Evolutionary conservation across 2,329 filamentous ascomycete genomes (phyloP).

Genomic region (Westerdykella sp.): DNA sequence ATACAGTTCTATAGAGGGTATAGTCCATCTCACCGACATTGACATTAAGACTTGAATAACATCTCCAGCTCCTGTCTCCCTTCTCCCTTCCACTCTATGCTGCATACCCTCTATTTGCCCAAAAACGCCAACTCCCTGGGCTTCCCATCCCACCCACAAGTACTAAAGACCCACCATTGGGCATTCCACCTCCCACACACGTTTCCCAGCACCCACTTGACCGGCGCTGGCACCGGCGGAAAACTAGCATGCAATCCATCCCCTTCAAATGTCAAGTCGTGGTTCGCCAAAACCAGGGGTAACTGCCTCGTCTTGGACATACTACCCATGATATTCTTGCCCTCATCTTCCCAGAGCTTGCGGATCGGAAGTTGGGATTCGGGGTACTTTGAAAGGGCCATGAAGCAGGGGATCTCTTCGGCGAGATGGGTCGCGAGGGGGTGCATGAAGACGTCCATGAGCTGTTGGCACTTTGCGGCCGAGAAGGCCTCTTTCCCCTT

Average conservation of each 20-base stretch:
- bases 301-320: conserved; percentile 8
- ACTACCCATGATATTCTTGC: conserved; percentile 14
- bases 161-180: conserved; percentile 18
- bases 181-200: conserved; percentile 55
- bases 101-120: not conserved
- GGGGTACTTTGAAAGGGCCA: conserved; percentile 16
- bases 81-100: not conserved
- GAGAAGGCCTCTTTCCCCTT: conserved; percentile 8
- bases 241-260: conserved; percentile 8
- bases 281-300: conserved; percentile 10
- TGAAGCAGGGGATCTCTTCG: conserved; percentile 21
- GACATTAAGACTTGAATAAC: no score
- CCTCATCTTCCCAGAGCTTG: conserved; percentile 16
- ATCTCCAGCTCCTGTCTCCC: no score
- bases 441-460: conserved; percentile 26
- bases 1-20: no score
- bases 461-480: conserved; percentile 11
- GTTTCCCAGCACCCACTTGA: conserved; percentile 57
- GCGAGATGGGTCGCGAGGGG: conserved; percentile 19
- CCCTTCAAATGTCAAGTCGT: conserved; percentile 14
- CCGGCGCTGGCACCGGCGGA: conserved; percentile 48
- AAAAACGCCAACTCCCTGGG: conserved; percentile 8
- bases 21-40: no score
- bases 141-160: conserved; percentile 11
- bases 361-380: conserved; percentile 14